phyloP scores from a whole-genome alignment of 1,139 yeast genomes.

The Zygosaccharomyces sapae region DNA sequence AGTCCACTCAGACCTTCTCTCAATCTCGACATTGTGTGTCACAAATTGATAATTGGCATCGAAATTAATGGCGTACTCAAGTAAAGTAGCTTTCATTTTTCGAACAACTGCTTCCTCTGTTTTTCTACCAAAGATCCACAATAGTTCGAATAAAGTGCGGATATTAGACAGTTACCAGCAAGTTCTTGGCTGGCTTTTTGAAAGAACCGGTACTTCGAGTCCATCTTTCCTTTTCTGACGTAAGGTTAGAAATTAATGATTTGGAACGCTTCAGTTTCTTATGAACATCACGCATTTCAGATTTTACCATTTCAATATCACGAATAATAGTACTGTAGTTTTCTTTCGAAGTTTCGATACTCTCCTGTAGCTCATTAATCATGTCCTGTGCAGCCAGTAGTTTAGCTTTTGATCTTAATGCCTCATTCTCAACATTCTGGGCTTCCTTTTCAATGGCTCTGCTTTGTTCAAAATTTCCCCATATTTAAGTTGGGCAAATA shows the following conservation, averaged over 20 bases:
- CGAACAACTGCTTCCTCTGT: slow-evolving; percentile 41
- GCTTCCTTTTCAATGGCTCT: slow-evolving; percentile 77
- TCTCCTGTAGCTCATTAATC: slow-evolving; percentile 68
- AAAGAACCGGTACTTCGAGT: slow-evolving; percentile 51
- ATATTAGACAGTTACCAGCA: slow-evolving; percentile 62
- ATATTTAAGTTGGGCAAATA: slow-evolving; percentile 74
- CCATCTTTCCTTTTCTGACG: slow-evolving; percentile 79
- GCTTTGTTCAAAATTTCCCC: slow-evolving; percentile 64
- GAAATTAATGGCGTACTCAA: slow-evolving; percentile 40
- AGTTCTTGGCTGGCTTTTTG: slow-evolving; percentile 45
- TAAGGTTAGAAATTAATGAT: slow-evolving; percentile 57
- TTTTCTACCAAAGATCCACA: slow-evolving; percentile 59
- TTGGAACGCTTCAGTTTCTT: slow-evolving; percentile 60
- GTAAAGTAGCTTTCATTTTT: slow-evolving; percentile 45
- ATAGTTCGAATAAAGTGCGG: slow-evolving; percentile 60
- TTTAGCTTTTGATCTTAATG: slow-evolving; percentile 59
- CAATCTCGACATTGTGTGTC: slow-evolving; percentile 42
- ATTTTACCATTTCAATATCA: slow-evolving; percentile 70
- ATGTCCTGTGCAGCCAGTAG: slow-evolving; percentile 76
- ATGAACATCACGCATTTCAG: slow-evolving; percentile 63
- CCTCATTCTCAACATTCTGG: slow-evolving; percentile 51
- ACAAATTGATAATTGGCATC: slow-evolving; percentile 40
- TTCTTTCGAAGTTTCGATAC: slow-evolving; percentile 63
- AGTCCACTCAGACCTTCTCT: slow-evolving; percentile 50
- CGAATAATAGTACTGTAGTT: slow-evolving; percentile 71